Conservation (phyloP, 1,284 basidiomycete genomes). For the Malassezia psittaci region DNA sequence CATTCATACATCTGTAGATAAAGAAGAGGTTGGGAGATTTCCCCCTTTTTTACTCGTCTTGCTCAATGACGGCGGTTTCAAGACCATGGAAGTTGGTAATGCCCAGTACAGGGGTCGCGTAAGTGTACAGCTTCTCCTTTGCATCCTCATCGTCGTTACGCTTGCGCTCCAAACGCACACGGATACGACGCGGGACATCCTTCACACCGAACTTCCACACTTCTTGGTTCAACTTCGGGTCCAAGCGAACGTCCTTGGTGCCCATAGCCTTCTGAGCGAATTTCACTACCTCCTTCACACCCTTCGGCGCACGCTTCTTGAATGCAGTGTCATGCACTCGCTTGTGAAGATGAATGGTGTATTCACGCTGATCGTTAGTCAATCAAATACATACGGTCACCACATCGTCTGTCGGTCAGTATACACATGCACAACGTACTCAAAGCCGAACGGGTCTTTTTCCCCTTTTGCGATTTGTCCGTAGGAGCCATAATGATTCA, state of each 20-base stretch:
- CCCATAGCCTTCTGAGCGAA: slow-evolving; percentile 48
- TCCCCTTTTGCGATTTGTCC: slow-evolving; percentile 43
- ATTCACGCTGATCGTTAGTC: slow-evolving; percentile 34
- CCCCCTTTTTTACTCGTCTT: slow-evolving; percentile 24
- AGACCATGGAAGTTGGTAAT: slow-evolving; percentile 47
- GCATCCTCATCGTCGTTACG: slow-evolving; percentile 48
- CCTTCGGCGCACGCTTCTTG: slow-evolving; percentile 47
- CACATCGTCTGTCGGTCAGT: slow-evolving; percentile 23
- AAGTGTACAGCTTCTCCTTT: slow-evolving; percentile 48
- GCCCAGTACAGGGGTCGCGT: slow-evolving; percentile 43
- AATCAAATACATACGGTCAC: slow-evolving; percentile 23
- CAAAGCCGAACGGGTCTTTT: slow-evolving; percentile 47
- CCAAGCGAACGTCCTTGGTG: slow-evolving; percentile 46
- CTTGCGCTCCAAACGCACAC: slow-evolving; percentile 47
- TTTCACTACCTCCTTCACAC: slow-evolving; percentile 45
- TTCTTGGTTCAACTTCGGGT: slow-evolving; percentile 48
- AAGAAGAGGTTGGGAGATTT: not conserved
- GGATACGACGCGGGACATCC: slow-evolving; percentile 44
- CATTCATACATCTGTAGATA: not conserved
- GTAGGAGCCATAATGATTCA: slow-evolving; percentile 29
- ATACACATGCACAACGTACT: slow-evolving; percentile 13
- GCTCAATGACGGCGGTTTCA: slow-evolving; percentile 44
- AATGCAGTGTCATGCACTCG: slow-evolving; percentile 39
- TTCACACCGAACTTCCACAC: slow-evolving; percentile 47
- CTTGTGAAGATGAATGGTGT: slow-evolving; percentile 48